Conservation (phyloP, 2,329 filamentous ascomycete genomes). For the Sphaceloma murrayae region DNA sequence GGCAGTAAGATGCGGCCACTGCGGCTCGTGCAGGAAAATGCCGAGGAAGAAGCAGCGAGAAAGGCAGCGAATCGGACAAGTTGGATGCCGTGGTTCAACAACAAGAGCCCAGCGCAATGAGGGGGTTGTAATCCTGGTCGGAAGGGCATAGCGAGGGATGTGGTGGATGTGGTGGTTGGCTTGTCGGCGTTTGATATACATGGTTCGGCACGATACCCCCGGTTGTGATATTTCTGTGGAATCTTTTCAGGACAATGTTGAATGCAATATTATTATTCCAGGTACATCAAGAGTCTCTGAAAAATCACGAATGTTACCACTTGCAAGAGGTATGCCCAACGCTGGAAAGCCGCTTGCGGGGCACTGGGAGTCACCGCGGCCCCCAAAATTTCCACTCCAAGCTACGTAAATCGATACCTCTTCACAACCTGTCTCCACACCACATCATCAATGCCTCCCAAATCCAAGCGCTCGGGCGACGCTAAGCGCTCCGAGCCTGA, state of each 20-base stretch:
- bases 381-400: slow-evolving; percentile 13
- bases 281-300: too few species aligned
- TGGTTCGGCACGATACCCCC: slow-evolving; percentile 15
- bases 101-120: slow-evolving; percentile 20
- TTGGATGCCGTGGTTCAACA: slow-evolving; percentile 42
- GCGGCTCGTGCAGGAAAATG: slow-evolving; percentile 70
- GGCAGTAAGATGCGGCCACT: slow-evolving; percentile 71
- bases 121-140: too few species aligned
- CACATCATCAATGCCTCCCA: slow-evolving; percentile 37
- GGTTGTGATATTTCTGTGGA: slow-evolving; percentile 12
- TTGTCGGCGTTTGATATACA: slow-evolving; percentile 7
- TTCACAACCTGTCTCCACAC: not conserved
- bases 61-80: slow-evolving; percentile 38
- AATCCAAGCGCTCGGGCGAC: slow-evolving; percentile 34
- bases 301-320: too few species aligned
- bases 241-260: not conserved
- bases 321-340: too few species aligned
- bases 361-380: not conserved
- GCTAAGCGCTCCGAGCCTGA: slow-evolving; percentile 42
- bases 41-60: slow-evolving; percentile 32
- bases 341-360: too few species aligned
- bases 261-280: too few species aligned
- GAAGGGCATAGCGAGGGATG: too few species aligned
- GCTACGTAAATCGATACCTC: not conserved
- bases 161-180: not conserved